Evolutionary conservation across 768 basidiomycete species (phyloP).

Genomic region (Leccinum obscurum): DNA sequence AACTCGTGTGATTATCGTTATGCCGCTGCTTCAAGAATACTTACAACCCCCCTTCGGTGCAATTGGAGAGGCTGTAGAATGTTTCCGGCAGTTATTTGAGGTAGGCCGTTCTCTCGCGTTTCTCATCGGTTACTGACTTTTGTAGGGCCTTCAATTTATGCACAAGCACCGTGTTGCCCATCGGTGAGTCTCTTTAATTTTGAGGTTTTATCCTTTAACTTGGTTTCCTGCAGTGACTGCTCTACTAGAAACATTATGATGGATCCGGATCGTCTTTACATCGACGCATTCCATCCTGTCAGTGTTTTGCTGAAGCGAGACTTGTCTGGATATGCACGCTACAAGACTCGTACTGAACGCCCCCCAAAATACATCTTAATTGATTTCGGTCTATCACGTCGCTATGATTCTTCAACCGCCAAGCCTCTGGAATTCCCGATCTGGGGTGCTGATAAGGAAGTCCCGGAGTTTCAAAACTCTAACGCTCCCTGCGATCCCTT

Average conservation of each 20-base stretch:
- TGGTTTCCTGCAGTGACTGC: neutral
- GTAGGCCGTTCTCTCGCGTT: neutral
- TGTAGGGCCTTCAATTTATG: neutral
- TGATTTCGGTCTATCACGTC: neutral
- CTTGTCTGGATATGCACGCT: neutral
- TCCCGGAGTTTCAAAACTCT: neutral
- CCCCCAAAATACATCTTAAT: neutral
- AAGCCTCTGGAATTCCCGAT: neutral
- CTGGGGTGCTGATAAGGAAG: neutral
- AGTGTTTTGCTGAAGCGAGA: neutral
- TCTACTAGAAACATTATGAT: neutral
- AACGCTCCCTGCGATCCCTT: neutral
- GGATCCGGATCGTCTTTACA: neutral
- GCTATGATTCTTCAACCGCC: neutral
- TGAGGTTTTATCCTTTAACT: neutral
- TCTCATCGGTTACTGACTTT: neutral
- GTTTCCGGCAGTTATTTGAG: neutral
- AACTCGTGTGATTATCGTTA: conserved; percentile 26
- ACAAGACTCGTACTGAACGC: neutral
- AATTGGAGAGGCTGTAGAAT: fast-evolving
- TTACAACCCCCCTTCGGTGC: conserved; percentile 1
- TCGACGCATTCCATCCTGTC: neutral
- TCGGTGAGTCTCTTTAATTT: neutral
- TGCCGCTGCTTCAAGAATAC: conserved; percentile 37
- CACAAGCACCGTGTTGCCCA: neutral